Percentiles rank a stretch among this genome's conserved stretches.
phyloP scores from a whole-genome alignment of 768 basidiomycete species.

The Trametes cingulata region DNA sequence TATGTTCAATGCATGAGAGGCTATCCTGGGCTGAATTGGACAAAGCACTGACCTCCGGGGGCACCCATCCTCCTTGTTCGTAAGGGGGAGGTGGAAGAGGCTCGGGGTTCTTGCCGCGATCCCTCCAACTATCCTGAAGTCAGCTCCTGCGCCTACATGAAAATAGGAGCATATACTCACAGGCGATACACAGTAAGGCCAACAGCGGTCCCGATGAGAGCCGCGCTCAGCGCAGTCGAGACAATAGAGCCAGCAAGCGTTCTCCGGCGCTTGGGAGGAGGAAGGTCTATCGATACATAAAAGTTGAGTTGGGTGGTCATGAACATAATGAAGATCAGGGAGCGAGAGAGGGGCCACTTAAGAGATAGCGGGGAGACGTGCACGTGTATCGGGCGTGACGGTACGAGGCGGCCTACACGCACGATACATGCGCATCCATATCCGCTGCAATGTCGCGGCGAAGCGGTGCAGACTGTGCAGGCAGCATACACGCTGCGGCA shows the following conservation, averaged over 20 bases:
- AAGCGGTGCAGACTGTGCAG: conserved; percentile 2
- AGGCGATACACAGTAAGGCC: conserved; percentile 85
- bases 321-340: conserved; percentile 24
- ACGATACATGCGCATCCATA: neutral
- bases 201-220: conserved; percentile 83
- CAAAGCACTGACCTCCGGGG: conserved; percentile 35
- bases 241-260: conserved; percentile 82
- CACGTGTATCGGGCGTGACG: conserved; percentile 9
- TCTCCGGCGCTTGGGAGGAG: conserved; percentile 76
- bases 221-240: conserved; percentile 81
- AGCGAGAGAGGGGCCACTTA: conserved; percentile 7
- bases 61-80: conserved; percentile 59
- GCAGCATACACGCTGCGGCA: conserved; percentile 2
- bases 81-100: conserved; percentile 59
- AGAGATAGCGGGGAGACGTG: conserved; percentile 36
- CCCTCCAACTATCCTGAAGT: conserved; percentile 63
- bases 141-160: neutral
- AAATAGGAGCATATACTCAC: conserved; percentile 46
- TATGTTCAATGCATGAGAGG: neutral
- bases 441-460: neutral
- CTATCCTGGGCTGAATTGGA: neutral
- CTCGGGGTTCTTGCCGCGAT: conserved; percentile 61
- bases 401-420: neutral
- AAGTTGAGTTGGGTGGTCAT: conserved; percentile 31
- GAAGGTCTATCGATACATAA: conserved; percentile 56